Conservation (phyloP, 345 rosid species). For the Gossypium thurberi region DNA sequence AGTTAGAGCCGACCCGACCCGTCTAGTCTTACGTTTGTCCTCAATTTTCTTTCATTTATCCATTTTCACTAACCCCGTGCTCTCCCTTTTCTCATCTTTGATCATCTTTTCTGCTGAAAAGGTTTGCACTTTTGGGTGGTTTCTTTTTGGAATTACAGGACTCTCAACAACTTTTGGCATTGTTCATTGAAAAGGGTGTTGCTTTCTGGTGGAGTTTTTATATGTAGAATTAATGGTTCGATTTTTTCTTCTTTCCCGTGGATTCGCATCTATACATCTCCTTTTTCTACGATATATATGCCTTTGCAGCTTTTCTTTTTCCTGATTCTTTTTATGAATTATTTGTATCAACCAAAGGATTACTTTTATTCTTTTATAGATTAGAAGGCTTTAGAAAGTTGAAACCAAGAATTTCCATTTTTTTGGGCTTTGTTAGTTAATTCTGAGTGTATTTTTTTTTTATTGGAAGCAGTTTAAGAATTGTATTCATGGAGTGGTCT, state of each 20-base stretch:
- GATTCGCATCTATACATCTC: constrained; percentile 3
- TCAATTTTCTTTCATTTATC: too few species aligned
- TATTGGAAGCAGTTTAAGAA: constrained; percentile 2
- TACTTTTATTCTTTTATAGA: too few species aligned
- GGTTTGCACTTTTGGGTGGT: background rate
- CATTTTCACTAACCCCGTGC: too few species aligned
- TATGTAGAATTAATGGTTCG: background rate
- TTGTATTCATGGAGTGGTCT: background rate
- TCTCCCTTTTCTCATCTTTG: background rate
- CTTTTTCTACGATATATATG: background rate
- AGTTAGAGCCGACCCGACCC: too few species aligned
- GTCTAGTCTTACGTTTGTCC: too few species aligned
- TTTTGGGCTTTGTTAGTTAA: background rate
- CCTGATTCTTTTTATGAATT: background rate
- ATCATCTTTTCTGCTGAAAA: constrained; percentile 3
- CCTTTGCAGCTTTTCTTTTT: background rate
- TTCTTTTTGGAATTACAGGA: background rate
- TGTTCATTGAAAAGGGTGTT: background rate
- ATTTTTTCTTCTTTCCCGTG: background rate
- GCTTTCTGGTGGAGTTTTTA: background rate
- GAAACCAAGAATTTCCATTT: background rate
- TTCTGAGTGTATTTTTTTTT: background rate
- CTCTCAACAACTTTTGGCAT: background rate
- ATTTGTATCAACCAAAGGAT: background rate
- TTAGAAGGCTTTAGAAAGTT: background rate